Base-by-base conservation (phyloP, 306 rosid genomes). In the Quercus mongolica region DNA sequence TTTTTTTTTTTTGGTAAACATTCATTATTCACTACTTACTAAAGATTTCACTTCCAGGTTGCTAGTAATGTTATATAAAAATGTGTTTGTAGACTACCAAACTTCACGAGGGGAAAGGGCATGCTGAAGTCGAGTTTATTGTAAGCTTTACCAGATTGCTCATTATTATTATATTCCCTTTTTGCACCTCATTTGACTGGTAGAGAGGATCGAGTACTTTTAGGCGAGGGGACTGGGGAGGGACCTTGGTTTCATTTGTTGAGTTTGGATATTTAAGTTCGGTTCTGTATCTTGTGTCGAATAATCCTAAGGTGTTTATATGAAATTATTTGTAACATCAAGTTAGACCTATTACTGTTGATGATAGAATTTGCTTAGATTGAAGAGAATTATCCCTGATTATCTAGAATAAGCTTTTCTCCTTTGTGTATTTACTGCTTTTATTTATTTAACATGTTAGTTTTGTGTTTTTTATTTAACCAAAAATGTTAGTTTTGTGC, bases 321-420 rank as follows among this genome's bases (percentile, higher is more conserved):
- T 11, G 33, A 59, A 23, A 73, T 21, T 31, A 6, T 52, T n/a
- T 71, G 26, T 74, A 58, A 56, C 62, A 56, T 78, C 79, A 95
- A 98, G 94, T 90, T 83, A 97, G 99, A 74, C 97, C 99, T 26
- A 84, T 93, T 85, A 97, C 98, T 19, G 78, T 86, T 79, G 85
- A 85, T 83, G 92, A 93, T 72, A 91, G 94, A 85, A 70, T 83
- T 38, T 38, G 2, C 46, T 38, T 38, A 3, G 46, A 38, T 38
- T 38, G 3, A 38, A 38, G 46, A 38, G 46, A 38, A 38, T 38
- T 38, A 38, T 38, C 46, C 46, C 0, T 38, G 46, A 38, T 38
- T 38, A 7, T 38, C 46, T 38, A 7, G 11, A 38, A 38, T 38
- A 38, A 38, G 46, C 46, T 38, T 7, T 7, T 38, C 46, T 38